Evolutionary conservation across 2,329 filamentous ascomycete species (phyloP).

Genomic region (Aureobasidium pullulans): DNA sequence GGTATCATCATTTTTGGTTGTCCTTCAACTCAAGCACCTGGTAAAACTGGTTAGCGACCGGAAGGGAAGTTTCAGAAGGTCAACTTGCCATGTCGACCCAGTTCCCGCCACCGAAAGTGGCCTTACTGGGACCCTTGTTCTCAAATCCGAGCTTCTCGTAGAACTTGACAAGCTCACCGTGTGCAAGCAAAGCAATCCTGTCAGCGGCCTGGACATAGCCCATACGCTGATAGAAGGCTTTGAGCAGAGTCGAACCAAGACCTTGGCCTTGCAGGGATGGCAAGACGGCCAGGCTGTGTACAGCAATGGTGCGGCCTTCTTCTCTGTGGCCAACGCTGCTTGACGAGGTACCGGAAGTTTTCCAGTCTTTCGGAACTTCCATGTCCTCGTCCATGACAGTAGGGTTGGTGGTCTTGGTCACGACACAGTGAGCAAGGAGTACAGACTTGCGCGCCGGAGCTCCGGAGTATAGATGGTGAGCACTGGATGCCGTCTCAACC

Average conservation of each 20-base stretch:
- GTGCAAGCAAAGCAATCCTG: constrained; percentile 67
- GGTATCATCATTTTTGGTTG: background rate
- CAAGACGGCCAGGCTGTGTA: constrained; percentile 76
- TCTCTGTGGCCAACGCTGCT: constrained; percentile 57
- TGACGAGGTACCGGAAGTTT: constrained; percentile 21
- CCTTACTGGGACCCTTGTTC: constrained; percentile 60
- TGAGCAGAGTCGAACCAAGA: constrained; percentile 66
- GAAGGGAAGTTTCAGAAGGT: no score
- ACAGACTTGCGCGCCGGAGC: constrained; percentile 52
- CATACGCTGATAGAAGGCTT: constrained; percentile 70
- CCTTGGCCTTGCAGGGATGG: constrained; percentile 68
- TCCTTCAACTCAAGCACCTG: constrained; percentile 6
- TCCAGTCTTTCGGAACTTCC: constrained; percentile 63
- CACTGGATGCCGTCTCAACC: constrained; percentile 47
- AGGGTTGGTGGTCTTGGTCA: constrained; percentile 58
- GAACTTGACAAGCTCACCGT: constrained; percentile 64
- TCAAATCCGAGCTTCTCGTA: constrained; percentile 71
- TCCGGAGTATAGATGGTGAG: constrained; percentile 53
- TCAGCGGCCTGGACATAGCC: constrained; percentile 62
- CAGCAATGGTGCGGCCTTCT: constrained; percentile 63
- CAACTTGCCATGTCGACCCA: constrained; percentile 70
- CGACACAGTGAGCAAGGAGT: constrained; percentile 70
- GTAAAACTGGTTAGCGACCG: background rate
- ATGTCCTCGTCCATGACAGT: constrained; percentile 70
- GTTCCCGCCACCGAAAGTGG: constrained; percentile 66